Evolutionary conservation across 371 early-diverging fungal species (phyloP).

Genomic region (Apophysomyces sp.): DNA sequence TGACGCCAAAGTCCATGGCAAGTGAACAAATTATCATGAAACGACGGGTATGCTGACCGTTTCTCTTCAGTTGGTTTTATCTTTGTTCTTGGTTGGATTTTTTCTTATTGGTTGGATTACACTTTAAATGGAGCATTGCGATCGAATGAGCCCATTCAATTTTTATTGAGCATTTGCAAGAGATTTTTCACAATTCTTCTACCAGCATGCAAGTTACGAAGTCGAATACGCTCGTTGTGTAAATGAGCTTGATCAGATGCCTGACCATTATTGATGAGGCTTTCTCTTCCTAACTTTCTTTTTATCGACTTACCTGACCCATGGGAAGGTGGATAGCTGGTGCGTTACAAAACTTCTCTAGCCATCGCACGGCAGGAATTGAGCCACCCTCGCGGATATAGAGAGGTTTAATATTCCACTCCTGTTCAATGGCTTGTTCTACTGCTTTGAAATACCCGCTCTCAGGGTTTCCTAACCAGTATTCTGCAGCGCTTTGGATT

Average conservation of each 20-base stretch:
- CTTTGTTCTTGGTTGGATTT: neutral
- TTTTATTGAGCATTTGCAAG: conserved; percentile 9
- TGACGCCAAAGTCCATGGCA: conserved; percentile 14
- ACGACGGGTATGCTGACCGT: neutral
- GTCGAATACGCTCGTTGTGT: conserved; percentile 74
- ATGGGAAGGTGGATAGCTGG: conserved; percentile 79
- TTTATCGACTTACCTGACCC: conserved; percentile 69
- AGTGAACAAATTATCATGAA: neutral
- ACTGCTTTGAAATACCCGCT: conserved; percentile 70
- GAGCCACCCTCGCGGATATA: conserved; percentile 85
- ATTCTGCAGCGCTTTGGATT: conserved; percentile 67
- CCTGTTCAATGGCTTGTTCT: conserved; percentile 64
- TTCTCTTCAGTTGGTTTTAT: neutral
- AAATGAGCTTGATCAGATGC: conserved; percentile 84
- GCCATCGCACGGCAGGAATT: conserved; percentile 81
- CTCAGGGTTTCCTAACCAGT: conserved; percentile 79
- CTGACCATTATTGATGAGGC: conserved; percentile 3
- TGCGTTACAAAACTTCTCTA: conserved; percentile 71
- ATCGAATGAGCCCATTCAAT: neutral
- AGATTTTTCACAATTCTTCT: conserved; percentile 60
- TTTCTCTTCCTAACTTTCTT: neutral
- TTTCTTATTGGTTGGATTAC: neutral
- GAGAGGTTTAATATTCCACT: conserved; percentile 61
- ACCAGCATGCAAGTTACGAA: conserved; percentile 70
- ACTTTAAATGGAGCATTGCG: neutral